A percentile compares a stretch with the other conserved stretches of the same genome.
Conservation (phyloP, 2,329 filamentous ascomycete genomes). For the Corinectria fuckeliana region DNA sequence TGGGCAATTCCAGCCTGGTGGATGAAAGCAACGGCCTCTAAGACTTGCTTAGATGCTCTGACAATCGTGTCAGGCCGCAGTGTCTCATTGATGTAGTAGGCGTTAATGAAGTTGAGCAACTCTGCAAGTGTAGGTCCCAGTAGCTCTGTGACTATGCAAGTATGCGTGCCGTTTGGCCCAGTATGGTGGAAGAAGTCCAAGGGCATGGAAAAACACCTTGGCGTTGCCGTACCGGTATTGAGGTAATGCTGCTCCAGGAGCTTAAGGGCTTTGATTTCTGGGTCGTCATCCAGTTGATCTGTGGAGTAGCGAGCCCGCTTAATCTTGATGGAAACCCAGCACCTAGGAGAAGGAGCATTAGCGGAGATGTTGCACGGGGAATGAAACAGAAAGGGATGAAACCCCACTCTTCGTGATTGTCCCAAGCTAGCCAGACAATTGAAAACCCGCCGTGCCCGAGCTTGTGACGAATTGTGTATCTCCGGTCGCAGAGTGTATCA, state of each 20-base stretch:
- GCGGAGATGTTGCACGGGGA: too few species aligned
- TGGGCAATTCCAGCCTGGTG: slow-evolving; percentile 14
- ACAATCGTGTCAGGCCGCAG: slow-evolving; percentile 15
- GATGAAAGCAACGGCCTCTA: slow-evolving; percentile 3
- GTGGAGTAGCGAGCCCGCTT: too few species aligned
- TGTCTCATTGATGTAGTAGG: neutral
- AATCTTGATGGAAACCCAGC: slow-evolving; percentile 2
- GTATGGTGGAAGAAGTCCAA: too few species aligned
- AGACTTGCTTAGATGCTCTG: slow-evolving; percentile 11
- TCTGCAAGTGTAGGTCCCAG: slow-evolving; percentile 10
- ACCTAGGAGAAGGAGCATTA: neutral
- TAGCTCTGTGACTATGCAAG: slow-evolving; percentile 17
- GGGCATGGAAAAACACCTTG: too few species aligned
- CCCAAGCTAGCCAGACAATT: slow-evolving; percentile 17
- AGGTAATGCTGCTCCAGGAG: too few species aligned
- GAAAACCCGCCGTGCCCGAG: slow-evolving; percentile 12
- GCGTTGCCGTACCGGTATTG: too few species aligned
- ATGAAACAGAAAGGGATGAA: neutral
- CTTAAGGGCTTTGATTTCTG: too few species aligned
- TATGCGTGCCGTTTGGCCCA: slow-evolving; percentile 16
- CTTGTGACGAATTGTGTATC: slow-evolving; percentile 12
- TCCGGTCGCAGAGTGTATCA: slow-evolving; percentile 5
- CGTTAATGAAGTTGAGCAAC: neutral
- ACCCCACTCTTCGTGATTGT: neutral
- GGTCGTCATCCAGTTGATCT: too few species aligned